Evolutionary conservation across 306 rosid genomes (phyloP).

Genomic region (Hippophae gyantsensis): DNA sequence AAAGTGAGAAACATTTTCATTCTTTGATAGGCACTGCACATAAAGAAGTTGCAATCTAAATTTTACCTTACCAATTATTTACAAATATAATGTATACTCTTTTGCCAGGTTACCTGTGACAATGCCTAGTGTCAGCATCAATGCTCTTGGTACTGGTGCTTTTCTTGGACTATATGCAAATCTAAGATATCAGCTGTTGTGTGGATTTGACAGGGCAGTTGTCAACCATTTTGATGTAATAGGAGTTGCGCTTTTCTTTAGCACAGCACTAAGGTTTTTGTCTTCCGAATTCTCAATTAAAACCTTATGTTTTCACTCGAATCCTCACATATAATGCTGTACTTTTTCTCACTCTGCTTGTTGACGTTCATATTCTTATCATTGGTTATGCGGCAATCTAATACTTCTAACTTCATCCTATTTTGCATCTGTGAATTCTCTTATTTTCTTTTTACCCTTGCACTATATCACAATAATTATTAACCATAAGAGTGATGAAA

Average conservation of each 20-base stretch:
- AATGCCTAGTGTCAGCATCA: constrained; percentile 63
- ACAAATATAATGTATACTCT: constrained; percentile 2
- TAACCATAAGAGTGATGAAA: too few species aligned
- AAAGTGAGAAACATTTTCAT: too few species aligned
- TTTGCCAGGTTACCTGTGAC: constrained; percentile 77
- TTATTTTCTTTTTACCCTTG: too few species aligned
- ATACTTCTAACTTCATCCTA: too few species aligned
- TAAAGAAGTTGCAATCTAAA: not conserved
- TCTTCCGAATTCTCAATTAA: not conserved
- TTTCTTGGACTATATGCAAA: constrained; percentile 96
- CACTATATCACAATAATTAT: too few species aligned
- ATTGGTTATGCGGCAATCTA: too few species aligned
- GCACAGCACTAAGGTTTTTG: constrained; percentile 75
- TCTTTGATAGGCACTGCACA: too few species aligned
- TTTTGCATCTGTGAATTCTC: too few species aligned
- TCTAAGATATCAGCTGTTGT: constrained; percentile 78
- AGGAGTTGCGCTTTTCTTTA: constrained; percentile 73
- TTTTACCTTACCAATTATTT: constrained; percentile 11
- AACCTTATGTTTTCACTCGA: not conserved
- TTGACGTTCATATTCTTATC: too few species aligned
- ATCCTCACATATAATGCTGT: too few species aligned
- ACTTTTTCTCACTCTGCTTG: not conserved
- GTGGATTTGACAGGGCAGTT: constrained; percentile 88
- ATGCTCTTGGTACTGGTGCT: constrained; percentile 94
- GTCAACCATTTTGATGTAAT: constrained; percentile 85